Evolutionary conservation across 129 eudicot genomes (phyloP).

Genomic region (carrot (Daucus carota)): DNA sequence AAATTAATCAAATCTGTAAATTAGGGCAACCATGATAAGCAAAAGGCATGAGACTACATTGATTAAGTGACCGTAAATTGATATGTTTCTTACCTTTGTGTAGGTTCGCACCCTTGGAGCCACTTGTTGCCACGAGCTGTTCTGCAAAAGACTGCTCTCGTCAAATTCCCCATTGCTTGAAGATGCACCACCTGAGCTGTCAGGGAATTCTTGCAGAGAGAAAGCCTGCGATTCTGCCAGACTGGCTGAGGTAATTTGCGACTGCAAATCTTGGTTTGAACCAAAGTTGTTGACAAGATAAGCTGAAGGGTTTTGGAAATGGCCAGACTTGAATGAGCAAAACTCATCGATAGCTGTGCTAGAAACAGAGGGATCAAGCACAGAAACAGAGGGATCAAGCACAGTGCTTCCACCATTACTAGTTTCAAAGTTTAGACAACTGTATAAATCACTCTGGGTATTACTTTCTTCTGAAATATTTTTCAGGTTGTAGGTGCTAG

Average conservation of each 20-base stretch:
- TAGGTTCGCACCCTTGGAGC: conserved; percentile 78
- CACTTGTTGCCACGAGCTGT: conserved; percentile 74
- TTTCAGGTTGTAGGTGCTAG: conserved; percentile 38
- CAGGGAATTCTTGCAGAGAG: conserved; percentile 75
- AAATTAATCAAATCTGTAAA: not conserved
- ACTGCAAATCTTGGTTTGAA: conserved; percentile 87
- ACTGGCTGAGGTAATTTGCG: conserved; percentile 85
- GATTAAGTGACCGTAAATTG: not conserved
- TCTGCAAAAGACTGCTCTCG: conserved; percentile 59
- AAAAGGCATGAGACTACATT: not conserved
- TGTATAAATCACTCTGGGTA: conserved; percentile 48
- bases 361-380: conserved; percentile 73
- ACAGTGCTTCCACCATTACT: conserved; percentile 67
- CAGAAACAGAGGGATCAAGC: conserved; percentile 72
- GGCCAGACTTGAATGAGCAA: conserved; percentile 49
- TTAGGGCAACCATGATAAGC: too few relatives aligned
- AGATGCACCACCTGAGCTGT: conserved; percentile 93
- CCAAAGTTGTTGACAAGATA: conserved; percentile 65
- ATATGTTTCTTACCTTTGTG: conserved; percentile 56
- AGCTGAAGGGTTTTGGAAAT: conserved; percentile 67
- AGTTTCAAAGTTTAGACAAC: conserved; percentile 74
- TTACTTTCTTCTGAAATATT: conserved; percentile 52
- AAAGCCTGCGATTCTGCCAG: conserved; percentile 84
- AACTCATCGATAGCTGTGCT: conserved; percentile 63
- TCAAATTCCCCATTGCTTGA: conserved; percentile 93